Evolutionary conservation across 306 rosid species (phyloP).

Genomic region (Corylus americana): DNA sequence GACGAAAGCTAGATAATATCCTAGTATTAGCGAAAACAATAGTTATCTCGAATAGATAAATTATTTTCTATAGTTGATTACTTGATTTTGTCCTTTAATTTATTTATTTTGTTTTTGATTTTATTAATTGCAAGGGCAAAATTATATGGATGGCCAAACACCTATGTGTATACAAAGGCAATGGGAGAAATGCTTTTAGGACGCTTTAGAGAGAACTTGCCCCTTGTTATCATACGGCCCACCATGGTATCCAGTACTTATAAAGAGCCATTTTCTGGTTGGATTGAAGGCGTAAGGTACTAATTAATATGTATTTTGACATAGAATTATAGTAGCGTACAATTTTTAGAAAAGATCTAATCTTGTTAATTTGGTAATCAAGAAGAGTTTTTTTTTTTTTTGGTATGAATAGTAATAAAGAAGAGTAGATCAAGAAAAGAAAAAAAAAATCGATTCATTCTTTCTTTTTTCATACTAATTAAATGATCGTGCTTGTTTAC

Average conservation of each 20-base stretch:
- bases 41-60: no score
- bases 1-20: no score
- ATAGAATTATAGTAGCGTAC: no score
- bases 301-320: no score
- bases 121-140: conserved; percentile 28
- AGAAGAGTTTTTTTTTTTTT: no score
- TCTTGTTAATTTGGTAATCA: no score
- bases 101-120: not conserved
- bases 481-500: not conserved
- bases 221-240: conserved; percentile 38
- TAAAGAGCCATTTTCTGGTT: conserved; percentile 46
- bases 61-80: not conserved
- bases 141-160: conserved; percentile 47
- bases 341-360: no score
- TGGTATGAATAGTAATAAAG: no score
- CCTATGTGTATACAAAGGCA: conserved; percentile 47
- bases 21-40: no score
- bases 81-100: not conserved
- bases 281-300: conserved; percentile 49
- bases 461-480: not conserved
- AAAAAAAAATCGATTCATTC: not conserved
- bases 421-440: not conserved
- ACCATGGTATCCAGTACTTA: conserved; percentile 27
- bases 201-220: conserved; percentile 16
- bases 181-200: conserved; percentile 49